Evolutionary conservation across 139 green algal species (phyloP).

Genomic region (Chloropicon primus): DNA sequence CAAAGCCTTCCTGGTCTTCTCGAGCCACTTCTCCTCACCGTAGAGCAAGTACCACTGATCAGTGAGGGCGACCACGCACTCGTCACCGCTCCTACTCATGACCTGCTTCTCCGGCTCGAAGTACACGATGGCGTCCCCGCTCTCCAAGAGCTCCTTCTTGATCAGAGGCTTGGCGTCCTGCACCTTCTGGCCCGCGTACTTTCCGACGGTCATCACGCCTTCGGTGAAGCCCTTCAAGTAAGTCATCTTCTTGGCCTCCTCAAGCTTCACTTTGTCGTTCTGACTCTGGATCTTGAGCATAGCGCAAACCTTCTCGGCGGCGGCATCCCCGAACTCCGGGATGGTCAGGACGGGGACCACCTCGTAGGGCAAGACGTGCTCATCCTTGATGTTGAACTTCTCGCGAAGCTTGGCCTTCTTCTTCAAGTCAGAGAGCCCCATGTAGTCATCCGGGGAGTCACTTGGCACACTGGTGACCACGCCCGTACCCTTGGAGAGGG

Average conservation of each 20-base stretch:
- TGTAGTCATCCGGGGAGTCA: constrained; percentile 94
- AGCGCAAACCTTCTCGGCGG: constrained; percentile 69
- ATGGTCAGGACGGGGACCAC: constrained; percentile 91
- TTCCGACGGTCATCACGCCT: constrained; percentile 77
- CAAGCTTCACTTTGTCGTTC: constrained; percentile 92
- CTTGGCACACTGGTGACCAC: constrained; percentile 91
- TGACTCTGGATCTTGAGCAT: constrained; percentile 82
- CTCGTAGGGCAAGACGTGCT: constrained; percentile 92
- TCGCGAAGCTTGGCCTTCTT: constrained; percentile 85
- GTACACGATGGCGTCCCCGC: constrained; percentile 67
- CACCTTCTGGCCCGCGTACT: constrained; percentile 71
- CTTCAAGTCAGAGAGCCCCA: constrained; percentile 75
- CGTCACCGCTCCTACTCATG: constrained; percentile 75
- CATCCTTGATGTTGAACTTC: constrained; percentile 84
- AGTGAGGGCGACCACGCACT: constrained; percentile 95
- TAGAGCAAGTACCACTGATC: constrained; percentile 84
- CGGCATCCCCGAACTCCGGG: constrained; percentile 68
- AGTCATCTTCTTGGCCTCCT: constrained; percentile 80
- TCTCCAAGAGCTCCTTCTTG: constrained; percentile 64
- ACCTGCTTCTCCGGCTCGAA: constrained; percentile 63
- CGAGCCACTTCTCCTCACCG: constrained; percentile 18
- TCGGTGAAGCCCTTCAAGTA: constrained; percentile 98
- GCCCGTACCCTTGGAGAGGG: constrained; percentile 92
- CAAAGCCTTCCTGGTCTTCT: constrained; percentile 12
- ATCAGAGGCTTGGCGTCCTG: constrained; percentile 81